Evolutionary conservation across 139 green algal species (phyloP), one percentile per base, ranked within the genome.

Genomic region (Closterium sp.): DNA sequence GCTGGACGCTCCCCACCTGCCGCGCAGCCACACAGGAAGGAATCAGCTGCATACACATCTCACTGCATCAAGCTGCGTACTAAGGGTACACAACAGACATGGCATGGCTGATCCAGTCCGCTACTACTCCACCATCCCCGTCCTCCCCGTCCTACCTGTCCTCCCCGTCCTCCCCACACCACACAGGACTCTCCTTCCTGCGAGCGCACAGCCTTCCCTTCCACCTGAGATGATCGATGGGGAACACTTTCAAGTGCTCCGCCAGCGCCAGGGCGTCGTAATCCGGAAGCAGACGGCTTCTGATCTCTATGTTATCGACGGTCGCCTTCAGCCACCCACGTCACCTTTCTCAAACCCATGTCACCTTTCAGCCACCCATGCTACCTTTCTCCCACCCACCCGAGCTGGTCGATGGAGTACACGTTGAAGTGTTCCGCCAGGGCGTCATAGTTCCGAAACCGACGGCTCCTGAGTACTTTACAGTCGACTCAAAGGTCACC

Each of bases 321-420:
- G n/a, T n/a, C n/a, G 10, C 16, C 16, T 83, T 10, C 64, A 83
- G 16, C 64, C 10, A 83, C 10, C 64, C 10, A 83, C 10, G 16
- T 83, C 12, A 83, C 64, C 16, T 16, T 83, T n/a, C n/a, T n/a
- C n/a, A n/a, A n/a, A 83, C 10, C 64, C 10, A 83, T 28, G 16
- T 83, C 12, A 83, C 64, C 16, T 16, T 83, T n/a, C n/a, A n/a
- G n/a, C n/a, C n/a, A n/a, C n/a, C n/a, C n/a, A n/a, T n/a, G n/a
- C 36, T 55, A 4, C 36, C 36, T 12, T 55, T 6, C 4, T 4
- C 36, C 36, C 4, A 55, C 91, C 4, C 91, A 93, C 84, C 91
- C 91, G 3, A 94, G 84, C 84, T 92, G 64, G 64, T 94, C 91
- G 33, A 94, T 34, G 32, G 91, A 81, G 85, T 91, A 33, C 12